Percentiles rank a stretch among this genome's conserved stretches.
phyloP scores from a whole-genome alignment of 805 yeast genomes.

The Ascoidea rubescens region DNA sequence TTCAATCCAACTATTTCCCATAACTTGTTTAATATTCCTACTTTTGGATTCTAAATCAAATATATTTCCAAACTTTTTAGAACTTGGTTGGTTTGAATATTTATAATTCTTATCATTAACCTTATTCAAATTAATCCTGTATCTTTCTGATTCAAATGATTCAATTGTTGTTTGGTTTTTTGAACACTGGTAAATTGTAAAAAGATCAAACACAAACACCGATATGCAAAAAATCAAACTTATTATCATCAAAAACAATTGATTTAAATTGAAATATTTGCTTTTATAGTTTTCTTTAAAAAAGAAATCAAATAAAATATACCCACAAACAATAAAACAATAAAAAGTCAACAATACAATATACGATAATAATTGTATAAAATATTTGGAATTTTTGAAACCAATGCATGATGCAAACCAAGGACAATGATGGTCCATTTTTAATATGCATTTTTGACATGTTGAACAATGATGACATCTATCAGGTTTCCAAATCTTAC shows the following conservation, averaged over 20 bases:
- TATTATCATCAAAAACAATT: conserved; percentile 45
- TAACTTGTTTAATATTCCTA: conserved; percentile 51
- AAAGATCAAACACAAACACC: conserved; percentile 39
- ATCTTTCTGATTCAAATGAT: conserved; percentile 40
- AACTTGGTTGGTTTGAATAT: conserved; percentile 27
- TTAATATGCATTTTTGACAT: conserved; percentile 59
- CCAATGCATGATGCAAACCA: conserved; percentile 93
- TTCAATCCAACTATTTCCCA: conserved; percentile 54
- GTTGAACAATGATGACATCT: conserved; percentile 77
- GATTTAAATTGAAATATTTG: conserved; percentile 37
- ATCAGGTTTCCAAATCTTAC: conserved; percentile 64
- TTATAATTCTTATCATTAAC: conserved; percentile 22
- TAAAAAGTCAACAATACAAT: conserved; percentile 31
- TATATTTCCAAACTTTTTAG: conserved; percentile 43
- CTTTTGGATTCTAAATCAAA: conserved; percentile 53
- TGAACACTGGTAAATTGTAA: conserved; percentile 44
- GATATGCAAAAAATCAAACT: conserved; percentile 41
- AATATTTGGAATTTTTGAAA: conserved; percentile 62
- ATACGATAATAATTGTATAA: conserved; percentile 57
- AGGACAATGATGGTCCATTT: conserved; percentile 92
- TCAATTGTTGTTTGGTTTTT: conserved; percentile 75
- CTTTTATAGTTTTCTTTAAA: conserved; percentile 22
- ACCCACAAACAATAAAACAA: conserved; percentile 25
- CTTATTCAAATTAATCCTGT: conserved; percentile 23
- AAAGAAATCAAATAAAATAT: conserved; percentile 36